phyloP scores from a whole-genome alignment of 805 yeast genomes.

The Suhomyces kilbournensis region DNA sequence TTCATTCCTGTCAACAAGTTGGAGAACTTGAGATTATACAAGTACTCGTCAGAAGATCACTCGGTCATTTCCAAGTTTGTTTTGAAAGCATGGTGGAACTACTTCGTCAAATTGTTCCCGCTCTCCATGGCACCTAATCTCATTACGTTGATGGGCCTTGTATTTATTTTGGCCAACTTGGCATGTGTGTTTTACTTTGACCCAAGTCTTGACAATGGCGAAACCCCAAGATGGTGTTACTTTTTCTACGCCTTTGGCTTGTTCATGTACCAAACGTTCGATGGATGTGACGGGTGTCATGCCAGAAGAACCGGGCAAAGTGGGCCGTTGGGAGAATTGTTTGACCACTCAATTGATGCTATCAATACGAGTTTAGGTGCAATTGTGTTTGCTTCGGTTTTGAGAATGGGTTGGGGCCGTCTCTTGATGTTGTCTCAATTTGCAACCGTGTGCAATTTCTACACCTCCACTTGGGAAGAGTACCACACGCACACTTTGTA shows the following conservation, averaged over 20 bases:
- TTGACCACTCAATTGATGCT: slow-evolving; percentile 81
- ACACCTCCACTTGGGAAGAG: slow-evolving; percentile 93
- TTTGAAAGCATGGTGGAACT: slow-evolving; percentile 78
- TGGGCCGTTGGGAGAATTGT: slow-evolving; percentile 91
- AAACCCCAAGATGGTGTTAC: slow-evolving; percentile 74
- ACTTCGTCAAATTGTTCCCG: slow-evolving; percentile 75
- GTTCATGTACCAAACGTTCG: slow-evolving; percentile 91
- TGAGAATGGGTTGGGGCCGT: slow-evolving; percentile 72
- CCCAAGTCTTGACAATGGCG: slow-evolving; percentile 53
- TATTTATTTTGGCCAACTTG: slow-evolving; percentile 65
- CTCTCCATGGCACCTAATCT: slow-evolving; percentile 89
- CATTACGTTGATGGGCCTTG: slow-evolving; percentile 76
- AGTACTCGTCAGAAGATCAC: slow-evolving; percentile 76
- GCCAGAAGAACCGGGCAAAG: slow-evolving; percentile 94
- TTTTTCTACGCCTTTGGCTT: slow-evolving; percentile 75
- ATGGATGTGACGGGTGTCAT: slow-evolving; percentile 94
- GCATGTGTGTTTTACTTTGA: slow-evolving; percentile 66
- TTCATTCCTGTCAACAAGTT: slow-evolving; percentile 56
- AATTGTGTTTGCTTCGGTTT: slow-evolving; percentile 69
- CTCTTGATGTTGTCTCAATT: slow-evolving; percentile 61
- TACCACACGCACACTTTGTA: slow-evolving; percentile 82
- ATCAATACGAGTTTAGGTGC: slow-evolving; percentile 78
- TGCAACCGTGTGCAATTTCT: slow-evolving; percentile 76
- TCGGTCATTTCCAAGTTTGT: slow-evolving; percentile 72
- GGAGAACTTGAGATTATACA: slow-evolving; percentile 54